These are phyloP conservation scores for Apocynum venetum DNA, from an alignment of 257 asterid genomes.

Conservation along the genomic window DNA sequence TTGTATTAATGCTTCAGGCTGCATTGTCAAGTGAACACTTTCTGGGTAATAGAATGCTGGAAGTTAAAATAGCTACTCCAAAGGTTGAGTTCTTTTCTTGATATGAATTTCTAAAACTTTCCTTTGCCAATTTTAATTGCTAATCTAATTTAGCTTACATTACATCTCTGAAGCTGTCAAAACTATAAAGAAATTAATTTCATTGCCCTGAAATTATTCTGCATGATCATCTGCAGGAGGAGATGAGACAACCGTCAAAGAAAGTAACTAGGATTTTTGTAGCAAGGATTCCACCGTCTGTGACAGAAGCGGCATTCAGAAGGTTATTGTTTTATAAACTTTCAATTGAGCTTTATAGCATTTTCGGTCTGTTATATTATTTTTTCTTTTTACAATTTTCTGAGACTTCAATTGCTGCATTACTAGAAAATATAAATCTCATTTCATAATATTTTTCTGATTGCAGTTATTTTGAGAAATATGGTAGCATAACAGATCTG, in stretches of 20 bases:
- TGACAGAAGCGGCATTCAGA: conserved; percentile 80
- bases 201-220: background rate
- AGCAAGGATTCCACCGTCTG: conserved; percentile 86
- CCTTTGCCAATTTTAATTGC: background rate
- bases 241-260: conserved; percentile 89
- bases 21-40: conserved; percentile 75
- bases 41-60: conserved; percentile 84
- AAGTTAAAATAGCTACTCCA: conserved; percentile 97
- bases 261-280: conserved; percentile 93
- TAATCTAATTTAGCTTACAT: background rate
- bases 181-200: background rate
- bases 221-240: conserved; percentile 52
- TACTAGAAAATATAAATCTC: conserved; percentile 17
- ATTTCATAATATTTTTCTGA: conserved; percentile 3
- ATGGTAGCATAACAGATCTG: conserved; percentile 81
- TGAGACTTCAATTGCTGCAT: background rate
- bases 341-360: background rate
- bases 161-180: background rate
- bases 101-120: background rate
- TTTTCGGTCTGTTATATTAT: background rate
- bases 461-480: conserved; percentile 91
- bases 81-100: conserved; percentile 47
- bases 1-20: conserved; percentile 44
- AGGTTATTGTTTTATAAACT: conserved; percentile 40
- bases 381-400: background rate